Conservation (phyloP, 148 eudicot species). For the Chenopodium suecicum region DNA sequence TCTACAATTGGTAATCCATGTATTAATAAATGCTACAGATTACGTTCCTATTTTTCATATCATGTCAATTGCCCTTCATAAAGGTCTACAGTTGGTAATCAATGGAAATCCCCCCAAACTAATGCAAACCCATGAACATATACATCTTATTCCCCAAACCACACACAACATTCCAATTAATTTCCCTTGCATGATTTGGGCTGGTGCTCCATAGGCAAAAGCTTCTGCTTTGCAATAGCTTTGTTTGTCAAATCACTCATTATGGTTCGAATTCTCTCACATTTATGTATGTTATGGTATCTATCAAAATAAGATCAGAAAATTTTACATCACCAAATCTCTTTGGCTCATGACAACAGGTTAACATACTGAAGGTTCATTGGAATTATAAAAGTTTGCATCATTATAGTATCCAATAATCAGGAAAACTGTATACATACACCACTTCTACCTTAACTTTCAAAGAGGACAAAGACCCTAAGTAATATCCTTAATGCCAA, state of each 20-base stretch:
- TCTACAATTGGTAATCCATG: no score
- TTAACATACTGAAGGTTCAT: not conserved
- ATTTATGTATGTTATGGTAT: not conserved
- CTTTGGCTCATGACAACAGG: not conserved
- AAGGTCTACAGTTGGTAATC: not conserved
- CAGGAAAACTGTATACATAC: not conserved
- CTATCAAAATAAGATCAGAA: not conserved
- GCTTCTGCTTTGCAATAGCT: no score
- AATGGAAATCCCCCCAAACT: not conserved
- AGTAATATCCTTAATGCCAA: not conserved
- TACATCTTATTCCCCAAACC: not conserved
- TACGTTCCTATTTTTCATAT: not conserved
- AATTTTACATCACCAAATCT: not conserved
- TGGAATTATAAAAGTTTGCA: not conserved
- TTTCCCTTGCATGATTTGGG: not conserved
- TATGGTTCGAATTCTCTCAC: not conserved
- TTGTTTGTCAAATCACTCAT: not conserved
- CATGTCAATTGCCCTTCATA: not conserved
- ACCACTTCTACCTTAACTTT: not conserved
- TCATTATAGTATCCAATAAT: not conserved
- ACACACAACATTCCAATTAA: not conserved
- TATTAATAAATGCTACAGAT: not conserved
- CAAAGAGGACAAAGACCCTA: not conserved
- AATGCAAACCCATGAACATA: not conserved
- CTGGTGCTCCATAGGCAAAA: no score